A percentile compares a stretch with the other conserved stretches of the same genome.
phyloP scores from a whole-genome alignment of 805 yeast genomes.

The Starmerella geochares region DNA sequence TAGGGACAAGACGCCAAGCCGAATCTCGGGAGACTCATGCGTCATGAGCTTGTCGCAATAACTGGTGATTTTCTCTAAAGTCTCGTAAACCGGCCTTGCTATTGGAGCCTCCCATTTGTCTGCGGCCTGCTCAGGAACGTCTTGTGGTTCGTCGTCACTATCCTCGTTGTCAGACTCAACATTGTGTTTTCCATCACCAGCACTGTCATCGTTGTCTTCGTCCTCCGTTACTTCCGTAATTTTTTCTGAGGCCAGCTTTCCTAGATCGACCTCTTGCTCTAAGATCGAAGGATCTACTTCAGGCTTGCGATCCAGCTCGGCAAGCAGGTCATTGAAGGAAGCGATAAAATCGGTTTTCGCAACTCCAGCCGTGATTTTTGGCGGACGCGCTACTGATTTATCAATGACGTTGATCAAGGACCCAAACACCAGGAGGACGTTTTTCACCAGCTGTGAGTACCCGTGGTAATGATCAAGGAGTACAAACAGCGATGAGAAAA shows the following conservation, averaged over 20 bases:
- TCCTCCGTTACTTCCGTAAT: not conserved
- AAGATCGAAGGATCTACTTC: constrained; percentile 28
- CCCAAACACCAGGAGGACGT: constrained; percentile 57
- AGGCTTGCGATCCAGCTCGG: constrained; percentile 25
- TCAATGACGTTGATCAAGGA: constrained; percentile 12
- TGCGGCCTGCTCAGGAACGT: constrained; percentile 31
- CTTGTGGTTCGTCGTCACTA: constrained; percentile 22
- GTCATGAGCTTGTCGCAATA: constrained; percentile 64
- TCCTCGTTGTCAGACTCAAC: constrained; percentile 3
- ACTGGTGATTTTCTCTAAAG: constrained; percentile 50
- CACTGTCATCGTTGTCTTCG: not conserved
- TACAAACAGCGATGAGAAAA: constrained; percentile 62
- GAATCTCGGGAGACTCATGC: constrained; percentile 51
- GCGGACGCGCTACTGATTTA: not conserved
- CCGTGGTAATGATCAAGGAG: constrained; percentile 79
- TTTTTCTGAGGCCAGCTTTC: constrained; percentile 29
- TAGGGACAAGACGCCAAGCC: constrained; percentile 47
- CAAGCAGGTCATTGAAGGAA: constrained; percentile 12
- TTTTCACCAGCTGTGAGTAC: constrained; percentile 58
- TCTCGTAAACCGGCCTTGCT: constrained; percentile 48
- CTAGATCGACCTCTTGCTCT: constrained; percentile 21
- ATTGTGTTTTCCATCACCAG: too few species aligned
- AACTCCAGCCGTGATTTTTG: not conserved
- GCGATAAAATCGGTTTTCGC: not conserved
- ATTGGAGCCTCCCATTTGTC: constrained; percentile 58